Conservation (phyloP, 2,329 filamentous ascomycete genomes). For the Colletotrichum liriopes region DNA sequence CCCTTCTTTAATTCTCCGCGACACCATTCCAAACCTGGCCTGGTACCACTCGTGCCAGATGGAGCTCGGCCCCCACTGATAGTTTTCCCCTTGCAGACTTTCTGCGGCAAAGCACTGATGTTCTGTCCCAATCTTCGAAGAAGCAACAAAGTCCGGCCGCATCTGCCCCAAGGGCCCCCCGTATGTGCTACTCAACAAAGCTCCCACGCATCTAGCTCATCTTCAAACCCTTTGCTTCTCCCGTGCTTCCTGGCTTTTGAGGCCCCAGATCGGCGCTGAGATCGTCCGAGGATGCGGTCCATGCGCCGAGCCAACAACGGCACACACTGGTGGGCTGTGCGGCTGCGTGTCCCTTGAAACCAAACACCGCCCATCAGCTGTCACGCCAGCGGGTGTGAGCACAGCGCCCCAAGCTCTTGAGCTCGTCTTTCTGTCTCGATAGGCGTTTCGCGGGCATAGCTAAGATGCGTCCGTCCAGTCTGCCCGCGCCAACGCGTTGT, state of each 20-base stretch:
- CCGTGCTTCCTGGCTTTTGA: not conserved
- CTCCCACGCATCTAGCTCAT: not conserved
- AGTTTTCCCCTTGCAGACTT: conserved; percentile 28
- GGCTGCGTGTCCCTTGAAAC: conserved; percentile 40
- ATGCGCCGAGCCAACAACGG: conserved; percentile 35
- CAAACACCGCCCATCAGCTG: conserved; percentile 38
- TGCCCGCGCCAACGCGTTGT: conserved; percentile 25
- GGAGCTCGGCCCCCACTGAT: conserved; percentile 23
- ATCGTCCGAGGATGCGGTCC: conserved; percentile 41
- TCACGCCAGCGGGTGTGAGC: conserved; percentile 24
- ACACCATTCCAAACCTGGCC: not conserved
- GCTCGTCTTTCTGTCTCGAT: conserved; percentile 30
- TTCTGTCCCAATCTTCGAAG: conserved; percentile 10
- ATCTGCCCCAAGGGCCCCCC: not conserved
- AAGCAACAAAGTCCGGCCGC: conserved; percentile 16
- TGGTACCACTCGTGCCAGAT: not conserved
- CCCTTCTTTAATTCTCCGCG: not conserved
- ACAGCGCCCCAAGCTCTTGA: conserved; percentile 35
- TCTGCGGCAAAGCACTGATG: conserved; percentile 31
- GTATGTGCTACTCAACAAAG: not conserved
- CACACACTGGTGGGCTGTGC: conserved; percentile 29
- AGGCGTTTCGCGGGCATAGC: conserved; percentile 30
- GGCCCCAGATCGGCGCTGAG: conserved; percentile 31
- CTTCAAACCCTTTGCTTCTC: conserved; percentile 3
- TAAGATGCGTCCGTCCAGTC: conserved; percentile 39